Conservation (phyloP, 2,329 filamentous ascomycete species). For the Zasmidium angulare region DNA sequence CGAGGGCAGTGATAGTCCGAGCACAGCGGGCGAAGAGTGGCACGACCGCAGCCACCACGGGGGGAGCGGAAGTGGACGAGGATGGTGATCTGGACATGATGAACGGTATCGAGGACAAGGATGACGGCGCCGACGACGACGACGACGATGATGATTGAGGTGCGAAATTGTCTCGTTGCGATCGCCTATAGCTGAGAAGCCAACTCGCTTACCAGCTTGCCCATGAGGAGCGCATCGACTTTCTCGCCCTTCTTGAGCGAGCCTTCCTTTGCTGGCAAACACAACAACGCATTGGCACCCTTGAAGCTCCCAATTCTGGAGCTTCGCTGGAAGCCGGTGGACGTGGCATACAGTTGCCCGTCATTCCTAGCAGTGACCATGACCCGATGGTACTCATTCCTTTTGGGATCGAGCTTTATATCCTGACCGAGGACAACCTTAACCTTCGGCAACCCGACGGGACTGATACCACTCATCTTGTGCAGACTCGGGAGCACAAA, state of each 20-base stretch:
- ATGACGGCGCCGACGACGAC: conserved; percentile 48
- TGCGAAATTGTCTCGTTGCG: not conserved
- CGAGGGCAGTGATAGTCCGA: conserved; percentile 68
- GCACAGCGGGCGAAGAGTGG: conserved; percentile 52
- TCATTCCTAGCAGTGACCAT: conserved; percentile 64
- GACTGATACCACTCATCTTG: conserved; percentile 67
- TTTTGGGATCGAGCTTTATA: conserved; percentile 69
- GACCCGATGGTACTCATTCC: conserved; percentile 89
- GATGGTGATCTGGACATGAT: conserved; percentile 46
- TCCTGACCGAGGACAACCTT: conserved; percentile 71
- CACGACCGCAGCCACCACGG: not conserved
- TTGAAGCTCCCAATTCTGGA: conserved; percentile 85
- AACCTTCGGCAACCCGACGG: conserved; percentile 69
- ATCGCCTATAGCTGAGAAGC: not conserved
- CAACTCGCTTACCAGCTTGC: conserved; percentile 42
- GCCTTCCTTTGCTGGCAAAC: conserved; percentile 66
- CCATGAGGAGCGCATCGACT: conserved; percentile 80
- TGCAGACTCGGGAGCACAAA: conserved; percentile 90
- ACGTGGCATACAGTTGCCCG: conserved; percentile 70
- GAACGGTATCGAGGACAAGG: conserved; percentile 47
- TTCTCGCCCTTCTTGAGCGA: conserved; percentile 66
- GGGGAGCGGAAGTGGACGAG: conserved; percentile 1
- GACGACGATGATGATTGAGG: conserved; percentile 25
- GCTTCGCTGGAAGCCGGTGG: conserved; percentile 88
- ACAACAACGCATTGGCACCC: conserved; percentile 82